Evolutionary conservation across 2,329 filamentous ascomycete genomes (phyloP).

Genomic region (Hymenoscyphus linearis): DNA sequence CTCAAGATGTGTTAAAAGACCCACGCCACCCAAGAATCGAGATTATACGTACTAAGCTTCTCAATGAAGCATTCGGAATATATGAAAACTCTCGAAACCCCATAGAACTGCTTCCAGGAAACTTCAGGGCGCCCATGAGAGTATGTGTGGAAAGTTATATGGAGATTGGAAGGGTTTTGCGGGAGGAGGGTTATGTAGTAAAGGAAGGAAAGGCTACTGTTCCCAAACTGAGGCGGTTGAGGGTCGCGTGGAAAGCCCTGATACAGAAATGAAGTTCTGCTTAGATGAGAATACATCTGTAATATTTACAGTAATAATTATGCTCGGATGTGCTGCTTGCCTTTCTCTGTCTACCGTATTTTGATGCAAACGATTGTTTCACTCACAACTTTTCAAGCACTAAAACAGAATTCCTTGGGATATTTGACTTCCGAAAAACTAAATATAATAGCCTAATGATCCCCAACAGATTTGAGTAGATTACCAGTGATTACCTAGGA

Average conservation of each 20-base stretch:
- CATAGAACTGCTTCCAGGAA: constrained; percentile 56
- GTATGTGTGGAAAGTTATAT: constrained; percentile 72
- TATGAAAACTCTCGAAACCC: constrained; percentile 50
- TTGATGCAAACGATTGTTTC: no score
- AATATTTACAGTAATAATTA: no score
- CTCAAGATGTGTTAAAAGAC: constrained; percentile 47
- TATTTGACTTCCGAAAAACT: no score
- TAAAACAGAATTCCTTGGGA: no score
- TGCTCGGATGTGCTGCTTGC: no score
- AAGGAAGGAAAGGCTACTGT: constrained; percentile 41
- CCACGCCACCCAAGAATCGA: constrained; percentile 45
- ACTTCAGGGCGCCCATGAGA: constrained; percentile 57
- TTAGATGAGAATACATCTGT: no score
- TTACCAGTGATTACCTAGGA: no score
- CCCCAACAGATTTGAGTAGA: no score
- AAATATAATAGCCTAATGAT: no score
- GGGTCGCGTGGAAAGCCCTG: constrained; percentile 55
- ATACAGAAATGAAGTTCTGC: constrained; percentile 7
- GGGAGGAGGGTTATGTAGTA: constrained; percentile 35
- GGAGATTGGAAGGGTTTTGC: constrained; percentile 64
- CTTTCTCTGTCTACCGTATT: no score
- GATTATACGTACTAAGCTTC: constrained; percentile 45
- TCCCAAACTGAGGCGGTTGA: constrained; percentile 42
- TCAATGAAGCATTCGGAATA: constrained; percentile 55
- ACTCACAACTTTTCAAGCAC: no score